Evolutionary conservation across 73 alveolate genomes (phyloP).

Genomic region (Paramecium octaurelia): DNA sequence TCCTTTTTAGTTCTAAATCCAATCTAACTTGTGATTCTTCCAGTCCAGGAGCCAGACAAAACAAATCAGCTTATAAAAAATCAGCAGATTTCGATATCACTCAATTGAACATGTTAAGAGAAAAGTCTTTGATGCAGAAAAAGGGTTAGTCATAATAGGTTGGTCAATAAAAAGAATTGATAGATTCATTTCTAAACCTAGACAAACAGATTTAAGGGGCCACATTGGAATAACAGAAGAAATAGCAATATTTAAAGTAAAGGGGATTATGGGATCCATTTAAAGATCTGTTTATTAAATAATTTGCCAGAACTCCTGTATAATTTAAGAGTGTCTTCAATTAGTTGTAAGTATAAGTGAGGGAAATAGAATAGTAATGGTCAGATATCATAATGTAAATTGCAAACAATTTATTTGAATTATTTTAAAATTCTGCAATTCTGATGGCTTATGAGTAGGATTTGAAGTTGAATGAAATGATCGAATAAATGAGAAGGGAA

Average conservation of each 20-base stretch:
- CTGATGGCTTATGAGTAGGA: conserved; percentile 38
- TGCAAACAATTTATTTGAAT: neutral
- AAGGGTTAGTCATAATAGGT: neutral
- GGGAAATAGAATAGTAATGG: conserved; percentile 7
- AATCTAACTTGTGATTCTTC: conserved; percentile 37
- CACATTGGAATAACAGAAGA: neutral
- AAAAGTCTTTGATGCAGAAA: neutral
- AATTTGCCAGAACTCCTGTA: conserved; percentile 16
- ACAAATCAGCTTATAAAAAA: neutral
- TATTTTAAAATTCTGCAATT: neutral
- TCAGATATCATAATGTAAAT: neutral
- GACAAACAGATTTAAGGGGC: neutral
- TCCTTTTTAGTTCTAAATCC: neutral
- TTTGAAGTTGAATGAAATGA: neutral
- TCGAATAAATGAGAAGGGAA: conserved; percentile 32
- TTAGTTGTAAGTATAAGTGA: neutral
- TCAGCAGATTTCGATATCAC: neutral
- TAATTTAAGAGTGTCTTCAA: neutral
- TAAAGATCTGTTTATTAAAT: neutral
- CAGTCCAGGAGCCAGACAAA: conserved; percentile 19
- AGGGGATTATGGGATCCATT: conserved; percentile 26
- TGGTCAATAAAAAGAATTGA: neutral
- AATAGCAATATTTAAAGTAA: neutral
- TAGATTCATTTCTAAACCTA: neutral
- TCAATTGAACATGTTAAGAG: neutral